Evolutionary conservation across 208 protist genomes (phyloP).

Genomic region (Endotrypanum monterogeii): DNA sequence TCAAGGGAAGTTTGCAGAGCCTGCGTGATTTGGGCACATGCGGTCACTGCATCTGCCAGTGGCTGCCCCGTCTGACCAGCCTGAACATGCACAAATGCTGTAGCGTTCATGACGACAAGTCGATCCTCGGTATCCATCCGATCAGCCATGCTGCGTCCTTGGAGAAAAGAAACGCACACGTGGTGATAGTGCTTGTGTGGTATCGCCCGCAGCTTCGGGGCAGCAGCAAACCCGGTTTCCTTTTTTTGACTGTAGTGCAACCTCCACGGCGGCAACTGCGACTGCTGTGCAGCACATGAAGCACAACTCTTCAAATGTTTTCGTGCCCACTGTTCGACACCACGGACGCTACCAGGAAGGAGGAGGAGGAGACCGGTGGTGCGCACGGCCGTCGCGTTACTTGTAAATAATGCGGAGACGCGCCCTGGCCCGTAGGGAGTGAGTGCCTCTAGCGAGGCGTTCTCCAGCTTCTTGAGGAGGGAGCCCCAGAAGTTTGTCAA

Average conservation of each 20-base stretch:
- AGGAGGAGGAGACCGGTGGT: constrained; percentile 41
- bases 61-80: constrained; percentile 7
- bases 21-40: constrained; percentile 26
- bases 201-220: constrained; percentile 34
- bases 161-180: constrained; percentile 26
- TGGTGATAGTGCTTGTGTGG: constrained; percentile 44
- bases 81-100: constrained; percentile 30
- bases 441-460: constrained; percentile 19
- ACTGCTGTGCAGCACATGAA: constrained; percentile 28
- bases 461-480: constrained; percentile 37
- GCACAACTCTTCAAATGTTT: constrained; percentile 37
- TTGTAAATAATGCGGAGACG: constrained; percentile 14
- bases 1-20: constrained; percentile 23
- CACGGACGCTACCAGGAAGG: constrained; percentile 46
- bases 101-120: constrained; percentile 46
- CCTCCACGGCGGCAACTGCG: constrained; percentile 31
- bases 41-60: constrained; percentile 21
- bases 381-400: constrained; percentile 22
- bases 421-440: constrained; percentile 14
- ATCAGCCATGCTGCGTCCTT: constrained; percentile 35
- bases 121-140: constrained; percentile 24
- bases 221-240: constrained; percentile 32
- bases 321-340: constrained; percentile 41
- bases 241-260: constrained; percentile 32
- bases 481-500: background rate